These are phyloP conservation scores for Phaeodactylum tricornutum DNA, from an alignment of 108 stramenopile species.

Conservation along the genomic window DNA sequence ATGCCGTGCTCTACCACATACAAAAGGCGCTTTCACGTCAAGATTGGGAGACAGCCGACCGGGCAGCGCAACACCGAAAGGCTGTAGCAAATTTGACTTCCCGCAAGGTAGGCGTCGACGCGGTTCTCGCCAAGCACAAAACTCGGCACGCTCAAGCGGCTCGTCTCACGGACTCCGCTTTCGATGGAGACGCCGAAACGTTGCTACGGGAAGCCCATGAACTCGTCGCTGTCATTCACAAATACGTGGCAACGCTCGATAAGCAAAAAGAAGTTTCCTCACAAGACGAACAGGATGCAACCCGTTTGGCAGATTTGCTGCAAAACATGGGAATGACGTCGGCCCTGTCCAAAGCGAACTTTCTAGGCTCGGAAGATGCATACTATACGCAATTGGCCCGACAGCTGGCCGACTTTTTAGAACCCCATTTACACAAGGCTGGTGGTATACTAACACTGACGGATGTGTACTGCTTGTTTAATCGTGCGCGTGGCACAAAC, in stretches of 20 bases:
- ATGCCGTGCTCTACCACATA: slow-evolving; percentile 37
- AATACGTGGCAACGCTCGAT: slow-evolving; percentile 47
- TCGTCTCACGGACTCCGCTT: slow-evolving; percentile 50
- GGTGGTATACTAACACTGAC: slow-evolving; percentile 74
- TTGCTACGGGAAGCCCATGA: slow-evolving; percentile 59
- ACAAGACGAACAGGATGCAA: slow-evolving; percentile 38
- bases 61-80: slow-evolving; percentile 25
- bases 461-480: slow-evolving; percentile 82
- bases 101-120: slow-evolving; percentile 47
- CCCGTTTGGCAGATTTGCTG: slow-evolving; percentile 53
- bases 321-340: slow-evolving; percentile 91
- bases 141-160: slow-evolving; percentile 50
- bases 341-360: slow-evolving; percentile 71
- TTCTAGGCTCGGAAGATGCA: slow-evolving; percentile 6
- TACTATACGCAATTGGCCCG: slow-evolving; percentile 83
- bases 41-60: slow-evolving; percentile 47
- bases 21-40: slow-evolving; percentile 43
- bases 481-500: slow-evolving; percentile 93
- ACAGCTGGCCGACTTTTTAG: slow-evolving; percentile 90
- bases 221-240: slow-evolving; percentile 62
- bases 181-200: slow-evolving; percentile 58
- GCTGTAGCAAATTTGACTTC: slow-evolving; percentile 5
- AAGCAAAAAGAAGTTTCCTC: slow-evolving; percentile 1
- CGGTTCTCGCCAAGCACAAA: slow-evolving; percentile 47
- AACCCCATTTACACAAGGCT: slow-evolving; percentile 30